A percentile compares a stretch with the other conserved stretches of the same genome.
Conservation (phyloP, 345 rosid genomes). For the Arabidopsis arenosa region DNA sequence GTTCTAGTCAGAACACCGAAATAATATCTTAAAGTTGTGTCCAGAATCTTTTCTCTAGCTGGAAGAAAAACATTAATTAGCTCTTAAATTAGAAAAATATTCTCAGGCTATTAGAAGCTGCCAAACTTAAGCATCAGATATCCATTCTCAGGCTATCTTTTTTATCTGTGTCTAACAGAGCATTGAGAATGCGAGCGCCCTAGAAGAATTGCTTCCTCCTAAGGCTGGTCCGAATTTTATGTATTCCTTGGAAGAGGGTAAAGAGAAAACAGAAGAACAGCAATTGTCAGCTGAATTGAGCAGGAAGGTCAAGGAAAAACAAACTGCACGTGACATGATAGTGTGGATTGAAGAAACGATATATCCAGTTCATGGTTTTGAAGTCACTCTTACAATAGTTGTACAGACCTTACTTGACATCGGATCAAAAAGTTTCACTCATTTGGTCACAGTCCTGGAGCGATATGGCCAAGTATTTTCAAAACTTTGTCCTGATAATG, state of each 20-base stretch:
- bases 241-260: conserved; percentile 66
- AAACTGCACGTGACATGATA: conserved; percentile 77
- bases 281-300: conserved; percentile 71
- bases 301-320: conserved; percentile 87
- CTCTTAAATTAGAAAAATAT: neutral
- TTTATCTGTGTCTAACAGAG: conserved; percentile 57
- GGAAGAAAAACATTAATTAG: neutral
- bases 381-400: conserved; percentile 67
- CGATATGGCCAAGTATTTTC: conserved; percentile 91
- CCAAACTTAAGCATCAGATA: neutral
- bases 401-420: conserved; percentile 90
- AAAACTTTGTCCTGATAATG: conserved; percentile 74
- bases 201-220: conserved; percentile 93
- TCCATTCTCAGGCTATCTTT: conserved; percentile 1
- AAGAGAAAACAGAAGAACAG: conserved; percentile 74
- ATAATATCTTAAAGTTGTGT: neutral
- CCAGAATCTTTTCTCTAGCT: neutral
- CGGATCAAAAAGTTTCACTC: conserved; percentile 98
- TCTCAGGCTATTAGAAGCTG: neutral
- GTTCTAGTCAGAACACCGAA: conserved; percentile 1
- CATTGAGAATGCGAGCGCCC: conserved; percentile 81
- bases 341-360: conserved; percentile 84
- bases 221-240: conserved; percentile 75
- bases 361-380: conserved; percentile 72
- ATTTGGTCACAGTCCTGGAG: conserved; percentile 91